phyloP scores from a whole-genome alignment of 2,329 filamentous ascomycete genomes.

The Pestalotiopsis sp. region DNA sequence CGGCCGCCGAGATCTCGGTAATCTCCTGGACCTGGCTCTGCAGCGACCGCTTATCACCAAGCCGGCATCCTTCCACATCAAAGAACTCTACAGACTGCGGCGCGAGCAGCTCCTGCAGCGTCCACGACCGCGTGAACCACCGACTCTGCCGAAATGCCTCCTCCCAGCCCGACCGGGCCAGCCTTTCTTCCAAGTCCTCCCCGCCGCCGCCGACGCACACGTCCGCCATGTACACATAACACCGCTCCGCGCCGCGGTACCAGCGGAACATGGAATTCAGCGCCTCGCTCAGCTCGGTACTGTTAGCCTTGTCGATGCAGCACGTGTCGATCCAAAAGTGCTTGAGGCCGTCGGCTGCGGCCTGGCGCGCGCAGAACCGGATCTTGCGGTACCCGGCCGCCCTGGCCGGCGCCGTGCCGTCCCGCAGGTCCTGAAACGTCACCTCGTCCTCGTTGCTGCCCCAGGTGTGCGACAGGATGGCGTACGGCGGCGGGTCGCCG shows the following conservation, averaged over 20 bases:
- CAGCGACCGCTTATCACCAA: slow-evolving; percentile 27
- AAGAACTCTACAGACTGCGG: slow-evolving; percentile 30
- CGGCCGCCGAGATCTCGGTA: slow-evolving; percentile 21
- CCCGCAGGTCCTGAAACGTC: slow-evolving; percentile 13
- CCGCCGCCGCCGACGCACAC: neutral
- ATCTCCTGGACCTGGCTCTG: slow-evolving; percentile 21
- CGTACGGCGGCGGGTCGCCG: slow-evolving; percentile 10
- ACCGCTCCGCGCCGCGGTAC: slow-evolving; percentile 9
- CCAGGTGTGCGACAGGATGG: slow-evolving; percentile 20
- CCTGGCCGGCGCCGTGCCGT: slow-evolving; percentile 10
- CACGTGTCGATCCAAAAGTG: slow-evolving; percentile 7
- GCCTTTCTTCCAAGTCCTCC: neutral
- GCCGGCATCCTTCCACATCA: slow-evolving; percentile 14
- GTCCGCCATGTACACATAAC: slow-evolving; percentile 14
- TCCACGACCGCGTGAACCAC: slow-evolving; percentile 6
- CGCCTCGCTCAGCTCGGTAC: neutral
- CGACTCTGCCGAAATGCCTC: neutral
- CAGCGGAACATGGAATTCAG: slow-evolving; percentile 14
- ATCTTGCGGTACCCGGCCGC: slow-evolving; percentile 12
- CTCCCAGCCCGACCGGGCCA: neutral
- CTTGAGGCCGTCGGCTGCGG: slow-evolving; percentile 4
- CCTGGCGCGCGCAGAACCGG: slow-evolving; percentile 14
- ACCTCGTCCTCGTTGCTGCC: slow-evolving; percentile 11
- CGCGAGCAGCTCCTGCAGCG: slow-evolving; percentile 14
- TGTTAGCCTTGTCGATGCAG: slow-evolving; percentile 11